Percentiles rank a stretch among this genome's conserved stretches.
Conservation (phyloP, 805 yeast genomes). For the Zygosaccharomyces rouxii region DNA sequence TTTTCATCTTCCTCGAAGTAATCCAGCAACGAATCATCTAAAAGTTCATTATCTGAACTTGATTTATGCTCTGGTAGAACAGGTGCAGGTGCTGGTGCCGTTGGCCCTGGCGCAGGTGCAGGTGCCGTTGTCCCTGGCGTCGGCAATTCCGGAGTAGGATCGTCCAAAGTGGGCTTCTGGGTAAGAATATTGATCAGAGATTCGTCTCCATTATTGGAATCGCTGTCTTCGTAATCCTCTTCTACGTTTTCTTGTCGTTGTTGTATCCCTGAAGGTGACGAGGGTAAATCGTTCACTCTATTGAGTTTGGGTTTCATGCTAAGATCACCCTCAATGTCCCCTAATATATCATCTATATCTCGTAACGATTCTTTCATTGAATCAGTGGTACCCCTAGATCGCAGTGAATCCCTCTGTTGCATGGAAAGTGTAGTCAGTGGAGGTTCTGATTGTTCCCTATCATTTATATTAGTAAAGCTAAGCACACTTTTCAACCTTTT, state of each 20-base stretch:
- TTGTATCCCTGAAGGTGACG: slow-evolving; percentile 24
- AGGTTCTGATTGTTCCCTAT: slow-evolving; percentile 7
- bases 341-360: slow-evolving; percentile 32
- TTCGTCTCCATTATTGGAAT: slow-evolving; percentile 24
- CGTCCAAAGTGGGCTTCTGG: slow-evolving; percentile 17
- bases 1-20: slow-evolving; percentile 11
- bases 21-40: slow-evolving; percentile 24
- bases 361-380: slow-evolving; percentile 17
- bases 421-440: slow-evolving; percentile 7
- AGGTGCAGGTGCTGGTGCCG: neutral
- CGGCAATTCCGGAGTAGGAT: neutral
- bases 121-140: neutral
- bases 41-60: slow-evolving; percentile 6
- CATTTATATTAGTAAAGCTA: slow-evolving; percentile 25
- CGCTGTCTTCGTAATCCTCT: slow-evolving; percentile 2
- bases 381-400: slow-evolving; percentile 8
- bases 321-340: slow-evolving; percentile 26
- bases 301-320: slow-evolving; percentile 10
- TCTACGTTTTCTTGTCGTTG: slow-evolving; percentile 5
- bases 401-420: slow-evolving; percentile 8
- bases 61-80: neutral
- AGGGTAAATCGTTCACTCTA: slow-evolving; percentile 23
- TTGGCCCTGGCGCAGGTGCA: neutral
- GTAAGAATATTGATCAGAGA: slow-evolving; percentile 28
- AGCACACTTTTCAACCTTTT: slow-evolving; percentile 25